Conservation (phyloP, 2,329 filamentous ascomycete genomes). For the Thyridium curvatum region DNA sequence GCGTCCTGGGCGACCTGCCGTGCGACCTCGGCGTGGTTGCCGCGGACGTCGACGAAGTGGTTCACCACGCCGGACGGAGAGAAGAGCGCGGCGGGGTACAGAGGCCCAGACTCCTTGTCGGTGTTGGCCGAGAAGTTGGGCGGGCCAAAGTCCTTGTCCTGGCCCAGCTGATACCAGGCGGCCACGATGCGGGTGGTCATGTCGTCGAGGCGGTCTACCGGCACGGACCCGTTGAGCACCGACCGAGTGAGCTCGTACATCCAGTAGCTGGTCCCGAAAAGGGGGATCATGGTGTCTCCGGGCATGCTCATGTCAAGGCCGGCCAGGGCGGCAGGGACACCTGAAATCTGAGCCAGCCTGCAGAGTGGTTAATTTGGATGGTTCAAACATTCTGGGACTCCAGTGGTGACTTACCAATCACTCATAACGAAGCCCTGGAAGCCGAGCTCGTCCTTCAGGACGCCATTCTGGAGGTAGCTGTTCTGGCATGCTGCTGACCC, state of each 20-base stretch:
- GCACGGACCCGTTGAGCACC: conserved; percentile 50
- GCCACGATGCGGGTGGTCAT: conserved; percentile 50
- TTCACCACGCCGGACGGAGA: conserved; percentile 61
- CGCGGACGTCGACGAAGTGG: conserved; percentile 59
- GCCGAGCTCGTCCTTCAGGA: conserved; percentile 73
- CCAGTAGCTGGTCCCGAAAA: conserved; percentile 48
- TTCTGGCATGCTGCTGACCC: conserved; percentile 78
- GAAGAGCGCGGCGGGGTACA: conserved; percentile 52
- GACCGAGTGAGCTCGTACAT: conserved; percentile 47
- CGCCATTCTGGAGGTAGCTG: conserved; percentile 65
- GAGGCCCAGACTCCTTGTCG: conserved; percentile 42
- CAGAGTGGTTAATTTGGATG: no score
- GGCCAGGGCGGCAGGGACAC: conserved; percentile 65
- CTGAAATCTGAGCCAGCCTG: conserved; percentile 64
- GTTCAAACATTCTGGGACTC: neutral
- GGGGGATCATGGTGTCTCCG: conserved; percentile 50
- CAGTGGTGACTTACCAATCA: conserved; percentile 50
- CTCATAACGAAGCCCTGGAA: conserved; percentile 77
- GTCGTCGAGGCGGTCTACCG: conserved; percentile 49
- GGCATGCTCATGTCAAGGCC: conserved; percentile 62
- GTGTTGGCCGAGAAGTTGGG: conserved; percentile 58
- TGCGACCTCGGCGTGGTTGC: conserved; percentile 41
- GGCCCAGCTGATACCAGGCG: conserved; percentile 53
- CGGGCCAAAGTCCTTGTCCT: conserved; percentile 49
- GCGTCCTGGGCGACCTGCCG: conserved; percentile 50